Evolutionary conservation across 306 rosid species (phyloP).

Genomic region (Lathyrus oleraceus): DNA sequence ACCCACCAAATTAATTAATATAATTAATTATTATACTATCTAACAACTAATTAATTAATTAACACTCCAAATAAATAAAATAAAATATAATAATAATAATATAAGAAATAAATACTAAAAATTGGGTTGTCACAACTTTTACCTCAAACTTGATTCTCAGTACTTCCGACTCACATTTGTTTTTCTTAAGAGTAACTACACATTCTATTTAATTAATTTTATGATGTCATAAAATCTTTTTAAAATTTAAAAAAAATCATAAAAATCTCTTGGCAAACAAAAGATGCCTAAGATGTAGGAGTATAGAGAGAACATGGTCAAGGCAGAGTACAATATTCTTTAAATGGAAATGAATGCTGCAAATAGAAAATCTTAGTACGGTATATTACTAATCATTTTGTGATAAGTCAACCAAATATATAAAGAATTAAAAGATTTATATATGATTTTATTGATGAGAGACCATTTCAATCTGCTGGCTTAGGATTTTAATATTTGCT

Average conservation of each 20-base stretch:
- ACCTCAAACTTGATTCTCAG: no score
- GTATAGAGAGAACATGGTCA: background rate
- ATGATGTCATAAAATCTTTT: no score
- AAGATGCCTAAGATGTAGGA: constrained; percentile 1
- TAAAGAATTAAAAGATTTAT: background rate
- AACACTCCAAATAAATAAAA: no score
- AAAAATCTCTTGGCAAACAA: background rate
- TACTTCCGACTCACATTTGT: no score
- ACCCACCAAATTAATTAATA: no score
- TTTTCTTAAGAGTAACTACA: no score
- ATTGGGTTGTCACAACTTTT: no score
- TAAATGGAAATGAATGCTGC: constrained; percentile 3
- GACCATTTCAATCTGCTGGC: constrained; percentile 36
- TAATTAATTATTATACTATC: no score
- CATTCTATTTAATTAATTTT: no score
- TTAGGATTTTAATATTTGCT: constrained; percentile 28
- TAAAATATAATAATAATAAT: no score
- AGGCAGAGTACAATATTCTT: background rate
- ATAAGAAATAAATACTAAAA: no score
- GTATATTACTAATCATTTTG: constrained; percentile 27
- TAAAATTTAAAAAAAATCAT: background rate
- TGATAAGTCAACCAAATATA: constrained; percentile 38
- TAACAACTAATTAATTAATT: no score
- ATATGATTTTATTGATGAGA: constrained; percentile 29
- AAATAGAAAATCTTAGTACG: constrained; percentile 15